These are phyloP conservation scores for Dictyostelium citrinum DNA, from an alignment of 78 protist species.

Conservation along the genomic window DNA sequence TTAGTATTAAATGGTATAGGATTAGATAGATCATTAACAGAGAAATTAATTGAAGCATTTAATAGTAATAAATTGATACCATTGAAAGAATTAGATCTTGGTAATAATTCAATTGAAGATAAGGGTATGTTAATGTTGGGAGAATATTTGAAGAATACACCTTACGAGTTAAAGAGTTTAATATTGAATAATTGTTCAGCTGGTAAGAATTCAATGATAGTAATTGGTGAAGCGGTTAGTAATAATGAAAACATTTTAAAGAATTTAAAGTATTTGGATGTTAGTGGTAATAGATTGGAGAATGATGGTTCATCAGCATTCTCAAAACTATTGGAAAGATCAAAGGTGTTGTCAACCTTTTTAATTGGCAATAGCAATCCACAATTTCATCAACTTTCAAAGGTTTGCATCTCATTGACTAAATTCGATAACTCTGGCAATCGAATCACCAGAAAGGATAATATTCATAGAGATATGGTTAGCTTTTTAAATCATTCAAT, in stretches of 20 bases:
- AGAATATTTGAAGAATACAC: constrained; percentile 3
- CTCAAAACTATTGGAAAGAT: constrained; percentile 28
- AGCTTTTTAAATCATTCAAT: constrained; percentile 54
- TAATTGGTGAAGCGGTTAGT: constrained; percentile 6
- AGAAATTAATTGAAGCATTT: constrained; percentile 44
- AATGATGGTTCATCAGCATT: constrained; percentile 40
- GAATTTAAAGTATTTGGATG: constrained; percentile 12
- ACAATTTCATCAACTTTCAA: constrained; percentile 49
- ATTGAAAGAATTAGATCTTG: constrained; percentile 60
- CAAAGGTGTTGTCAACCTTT: constrained; percentile 11
- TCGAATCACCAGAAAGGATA: constrained; percentile 25
- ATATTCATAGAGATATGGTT: constrained; percentile 62
- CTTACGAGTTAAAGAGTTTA: not conserved
- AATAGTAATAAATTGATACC: constrained; percentile 15
- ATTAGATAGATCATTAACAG: constrained; percentile 32
- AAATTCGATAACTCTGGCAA: constrained; percentile 56
- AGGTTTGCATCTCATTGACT: constrained; percentile 12
- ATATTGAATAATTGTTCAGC: constrained; percentile 34
- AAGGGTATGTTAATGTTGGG: constrained; percentile 41
- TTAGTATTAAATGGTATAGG: constrained; percentile 64
- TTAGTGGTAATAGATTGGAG: constrained; percentile 39
- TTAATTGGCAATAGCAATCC: constrained; percentile 18
- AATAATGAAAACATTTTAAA: not conserved
- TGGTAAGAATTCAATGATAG: constrained; percentile 34
- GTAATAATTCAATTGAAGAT: constrained; percentile 67